A percentile compares a stretch with the other conserved stretches of the same genome.
Conservation (phyloP, 441 rosid species). For the Gossypium gossypioides region DNA sequence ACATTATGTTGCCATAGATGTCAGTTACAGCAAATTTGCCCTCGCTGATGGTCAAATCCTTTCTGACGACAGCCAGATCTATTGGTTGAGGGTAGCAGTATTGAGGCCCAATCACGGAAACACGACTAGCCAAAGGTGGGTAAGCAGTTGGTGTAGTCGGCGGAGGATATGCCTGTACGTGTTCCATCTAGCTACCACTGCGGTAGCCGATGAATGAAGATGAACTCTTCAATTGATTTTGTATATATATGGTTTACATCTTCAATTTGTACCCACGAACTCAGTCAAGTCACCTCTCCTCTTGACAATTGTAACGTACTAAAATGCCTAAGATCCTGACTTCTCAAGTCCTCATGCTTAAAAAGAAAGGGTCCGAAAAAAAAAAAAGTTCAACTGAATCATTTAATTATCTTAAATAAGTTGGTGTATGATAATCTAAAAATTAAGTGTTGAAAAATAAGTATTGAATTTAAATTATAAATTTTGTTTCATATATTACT, state of each 20-base stretch:
- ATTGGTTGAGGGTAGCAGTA: slow-evolving; percentile 8
- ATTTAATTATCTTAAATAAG: too few relatives aligned
- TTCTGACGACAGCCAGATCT: slow-evolving; percentile 4
- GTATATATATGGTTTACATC: neutral
- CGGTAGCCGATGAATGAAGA: neutral
- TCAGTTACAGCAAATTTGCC: neutral
- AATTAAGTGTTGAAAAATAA: too few relatives aligned
- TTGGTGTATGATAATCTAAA: too few relatives aligned
- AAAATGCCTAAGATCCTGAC: too few relatives aligned
- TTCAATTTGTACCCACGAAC: neutral
- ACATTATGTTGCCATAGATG: neutral
- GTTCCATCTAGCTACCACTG: neutral
- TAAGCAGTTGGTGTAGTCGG: neutral
- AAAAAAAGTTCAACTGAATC: too few relatives aligned
- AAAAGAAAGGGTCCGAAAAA: too few relatives aligned
- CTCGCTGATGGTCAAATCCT: neutral
- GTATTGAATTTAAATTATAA: too few relatives aligned
- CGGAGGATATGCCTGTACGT: neutral
- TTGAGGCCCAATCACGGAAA: slow-evolving; percentile 5
- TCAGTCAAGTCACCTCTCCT: neutral
- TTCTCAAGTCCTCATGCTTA: too few relatives aligned
- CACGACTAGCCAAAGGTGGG: neutral
- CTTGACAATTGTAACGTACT: too few relatives aligned
- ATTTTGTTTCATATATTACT: too few relatives aligned
- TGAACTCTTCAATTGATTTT: neutral